Evolutionary conservation across 2,329 filamentous ascomycete species (phyloP).

Genomic region (Microdochium bolleyi): DNA sequence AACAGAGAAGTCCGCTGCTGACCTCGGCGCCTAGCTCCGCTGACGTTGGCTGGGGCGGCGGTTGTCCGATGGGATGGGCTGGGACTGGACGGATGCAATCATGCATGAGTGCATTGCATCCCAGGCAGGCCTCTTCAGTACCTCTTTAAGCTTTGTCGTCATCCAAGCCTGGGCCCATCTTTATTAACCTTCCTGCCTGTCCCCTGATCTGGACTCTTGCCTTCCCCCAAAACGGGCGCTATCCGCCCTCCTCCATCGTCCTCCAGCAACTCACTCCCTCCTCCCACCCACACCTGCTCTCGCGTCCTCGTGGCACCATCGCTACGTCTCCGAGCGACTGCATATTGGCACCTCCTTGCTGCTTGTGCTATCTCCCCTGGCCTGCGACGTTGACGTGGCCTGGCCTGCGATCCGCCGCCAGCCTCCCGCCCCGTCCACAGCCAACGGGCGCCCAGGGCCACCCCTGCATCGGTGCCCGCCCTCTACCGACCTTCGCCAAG

Average conservation of each 20-base stretch:
- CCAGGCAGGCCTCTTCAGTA: too few relatives aligned
- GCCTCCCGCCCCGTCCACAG: background rate
- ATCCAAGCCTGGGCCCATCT: background rate
- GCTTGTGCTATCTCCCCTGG: background rate
- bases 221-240: too few relatives aligned
- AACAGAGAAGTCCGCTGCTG: too few relatives aligned
- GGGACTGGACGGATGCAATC: too few relatives aligned
- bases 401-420: background rate
- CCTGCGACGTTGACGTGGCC: background rate
- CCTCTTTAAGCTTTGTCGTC: background rate
- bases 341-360: background rate
- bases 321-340: too few relatives aligned
- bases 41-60: too few relatives aligned
- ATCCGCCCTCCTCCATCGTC: background rate
- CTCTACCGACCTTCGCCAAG: background rate
- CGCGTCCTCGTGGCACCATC: too few relatives aligned
- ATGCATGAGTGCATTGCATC: too few relatives aligned
- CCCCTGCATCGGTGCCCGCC: background rate
- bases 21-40: too few relatives aligned
- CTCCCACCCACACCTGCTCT: too few relatives aligned
- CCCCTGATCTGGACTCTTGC: background rate
- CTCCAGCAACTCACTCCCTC: too few relatives aligned
- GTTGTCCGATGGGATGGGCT: too few relatives aligned
- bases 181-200: background rate
- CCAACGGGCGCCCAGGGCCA: background rate